Evolutionary conservation across 345 rosid species (phyloP).

Genomic region (Ailanthus altissimus): DNA sequence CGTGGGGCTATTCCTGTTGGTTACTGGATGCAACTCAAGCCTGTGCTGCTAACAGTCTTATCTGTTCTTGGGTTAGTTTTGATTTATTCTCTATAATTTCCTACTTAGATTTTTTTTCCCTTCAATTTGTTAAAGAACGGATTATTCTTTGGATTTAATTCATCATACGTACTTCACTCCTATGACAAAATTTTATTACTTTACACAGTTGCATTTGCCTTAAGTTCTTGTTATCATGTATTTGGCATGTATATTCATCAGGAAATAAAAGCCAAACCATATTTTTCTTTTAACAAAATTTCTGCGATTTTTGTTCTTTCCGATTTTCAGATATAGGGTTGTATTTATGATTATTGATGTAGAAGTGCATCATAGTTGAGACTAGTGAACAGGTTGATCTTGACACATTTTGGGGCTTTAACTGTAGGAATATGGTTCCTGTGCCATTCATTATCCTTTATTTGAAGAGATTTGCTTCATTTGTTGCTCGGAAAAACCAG

Average conservation of each 20-base stretch:
- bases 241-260: neutral
- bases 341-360: neutral
- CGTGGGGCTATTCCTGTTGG: slow-evolving; percentile 98
- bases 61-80: slow-evolving; percentile 76
- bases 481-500: slow-evolving; percentile 61
- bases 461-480: slow-evolving; percentile 65
- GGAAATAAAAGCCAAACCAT: neutral
- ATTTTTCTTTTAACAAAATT: neutral
- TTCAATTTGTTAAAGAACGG: slow-evolving; percentile 7
- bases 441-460: slow-evolving; percentile 86
- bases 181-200: neutral
- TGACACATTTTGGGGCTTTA: slow-evolving; percentile 16
- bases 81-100: neutral
- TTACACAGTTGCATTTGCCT: neutral
- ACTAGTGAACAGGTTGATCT: slow-evolving; percentile 1
- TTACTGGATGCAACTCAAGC: slow-evolving; percentile 93
- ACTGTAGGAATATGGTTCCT: slow-evolving; percentile 89
- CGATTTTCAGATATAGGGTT: neutral
- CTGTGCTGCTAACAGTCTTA: slow-evolving; percentile 49
- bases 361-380: slow-evolving; percentile 3
- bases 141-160: neutral
- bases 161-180: neutral
- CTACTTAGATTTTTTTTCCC: neutral
- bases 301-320: neutral
- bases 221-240: neutral